These are phyloP conservation scores for Onygenales sp. DNA, from an alignment of 2,329 filamentous ascomycete species.

Conservation along the genomic window DNA sequence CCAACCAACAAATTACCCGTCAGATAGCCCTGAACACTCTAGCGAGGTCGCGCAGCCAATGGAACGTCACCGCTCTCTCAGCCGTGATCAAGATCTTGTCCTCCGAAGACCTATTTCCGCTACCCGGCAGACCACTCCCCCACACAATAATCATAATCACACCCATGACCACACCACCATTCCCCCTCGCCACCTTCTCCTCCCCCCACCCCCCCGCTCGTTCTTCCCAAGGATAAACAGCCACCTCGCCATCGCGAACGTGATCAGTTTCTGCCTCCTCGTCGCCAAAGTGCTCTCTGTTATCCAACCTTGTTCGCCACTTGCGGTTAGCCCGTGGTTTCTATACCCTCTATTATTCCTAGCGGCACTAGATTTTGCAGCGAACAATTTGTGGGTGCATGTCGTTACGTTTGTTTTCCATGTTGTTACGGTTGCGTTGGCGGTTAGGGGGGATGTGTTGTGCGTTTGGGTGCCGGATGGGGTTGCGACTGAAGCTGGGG, in stretches of 20 bases:
- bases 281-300: constrained; percentile 58
- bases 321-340: constrained; percentile 54
- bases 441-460: constrained; percentile 27
- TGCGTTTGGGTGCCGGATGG: constrained; percentile 16
- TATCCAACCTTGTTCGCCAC: constrained; percentile 61
- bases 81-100: constrained; percentile 2
- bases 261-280: constrained; percentile 54
- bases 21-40: not conserved
- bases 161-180: constrained; percentile 1
- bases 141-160: constrained; percentile 7
- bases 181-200: constrained; percentile 24
- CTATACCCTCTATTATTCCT: constrained; percentile 59
- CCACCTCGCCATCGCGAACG: constrained; percentile 21
- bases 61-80: not conserved
- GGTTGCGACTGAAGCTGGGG: not conserved
- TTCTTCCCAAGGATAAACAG: constrained; percentile 14
- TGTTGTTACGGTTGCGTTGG: constrained; percentile 32
- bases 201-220: constrained; percentile 30
- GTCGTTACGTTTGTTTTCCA: constrained; percentile 39
- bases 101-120: constrained; percentile 15
- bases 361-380: constrained; percentile 54
- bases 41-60: not conserved
- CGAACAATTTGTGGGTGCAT: constrained; percentile 27
- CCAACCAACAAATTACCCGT: constrained; percentile 2
- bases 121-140: constrained; percentile 18